A percentile compares a stretch with the other conserved stretches of the same genome.
Evolutionary conservation across 208 protist genomes (phyloP).

Genomic region (Vickermania ingenoplastis): DNA sequence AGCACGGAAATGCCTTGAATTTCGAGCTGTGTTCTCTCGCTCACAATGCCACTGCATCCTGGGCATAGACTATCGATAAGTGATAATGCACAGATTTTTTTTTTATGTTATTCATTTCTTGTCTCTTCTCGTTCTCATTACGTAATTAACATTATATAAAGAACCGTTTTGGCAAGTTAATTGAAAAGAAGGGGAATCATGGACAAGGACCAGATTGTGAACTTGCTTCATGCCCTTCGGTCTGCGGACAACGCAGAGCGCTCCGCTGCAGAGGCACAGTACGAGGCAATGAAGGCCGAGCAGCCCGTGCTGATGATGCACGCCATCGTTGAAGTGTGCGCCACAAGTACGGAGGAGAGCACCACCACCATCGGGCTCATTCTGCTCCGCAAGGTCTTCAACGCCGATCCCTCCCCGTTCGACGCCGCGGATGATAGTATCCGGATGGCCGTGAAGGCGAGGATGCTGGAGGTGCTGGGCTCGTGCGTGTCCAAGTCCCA

Average conservation of each 20-base stretch:
- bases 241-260: constrained; percentile 58
- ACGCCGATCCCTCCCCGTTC: constrained; percentile 38
- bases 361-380: constrained; percentile 48
- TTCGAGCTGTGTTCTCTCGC: too few relatives aligned
- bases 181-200: constrained; percentile 11
- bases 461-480: constrained; percentile 52
- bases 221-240: constrained; percentile 34
- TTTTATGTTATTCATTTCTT: constrained; percentile 15
- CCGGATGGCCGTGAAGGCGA: constrained; percentile 35
- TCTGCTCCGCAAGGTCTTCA: constrained; percentile 69
- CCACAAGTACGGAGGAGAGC: constrained; percentile 23
- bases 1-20: too few relatives aligned
- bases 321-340: constrained; percentile 44
- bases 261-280: constrained; percentile 64
- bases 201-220: constrained; percentile 32
- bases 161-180: neutral
- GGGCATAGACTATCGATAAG: neutral
- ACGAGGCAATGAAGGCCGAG: constrained; percentile 26
- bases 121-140: constrained; percentile 8
- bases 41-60: constrained; percentile 1
- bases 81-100: constrained; percentile 13
- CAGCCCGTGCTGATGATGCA: constrained; percentile 55
- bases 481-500: constrained; percentile 37
- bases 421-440: constrained; percentile 24
- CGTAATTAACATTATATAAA: constrained; percentile 2